phyloP scores from a whole-genome alignment of 2,329 filamentous ascomycete species.

The Alternaria tenuissima region DNA sequence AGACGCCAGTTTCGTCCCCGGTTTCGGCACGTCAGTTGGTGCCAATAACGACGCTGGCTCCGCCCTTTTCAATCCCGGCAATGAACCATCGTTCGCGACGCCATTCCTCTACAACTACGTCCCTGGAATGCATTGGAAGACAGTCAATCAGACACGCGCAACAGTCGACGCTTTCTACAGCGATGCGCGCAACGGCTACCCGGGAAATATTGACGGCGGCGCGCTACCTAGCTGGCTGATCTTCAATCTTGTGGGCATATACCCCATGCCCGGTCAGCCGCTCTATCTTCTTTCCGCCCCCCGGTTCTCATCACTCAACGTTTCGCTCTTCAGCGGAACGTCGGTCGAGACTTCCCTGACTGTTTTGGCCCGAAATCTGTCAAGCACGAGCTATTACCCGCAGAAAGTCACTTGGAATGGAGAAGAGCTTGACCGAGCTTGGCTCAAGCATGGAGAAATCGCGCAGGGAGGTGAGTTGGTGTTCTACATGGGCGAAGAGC shows the following conservation, averaged over 20 bases:
- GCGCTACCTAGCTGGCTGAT: slow-evolving; percentile 57
- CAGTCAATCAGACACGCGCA: slow-evolving; percentile 29
- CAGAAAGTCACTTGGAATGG: slow-evolving; percentile 12
- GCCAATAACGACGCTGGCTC: slow-evolving; percentile 20
- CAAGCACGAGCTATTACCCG: slow-evolving; percentile 11
- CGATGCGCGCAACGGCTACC: slow-evolving; percentile 42
- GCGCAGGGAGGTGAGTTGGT: slow-evolving; percentile 11
- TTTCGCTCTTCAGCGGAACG: slow-evolving; percentile 13
- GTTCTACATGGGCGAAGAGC: slow-evolving; percentile 11
- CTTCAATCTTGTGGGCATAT: slow-evolving; percentile 56
- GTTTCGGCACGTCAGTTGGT: slow-evolving; percentile 33
- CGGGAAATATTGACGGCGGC: slow-evolving; percentile 53
- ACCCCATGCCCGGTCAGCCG: slow-evolving; percentile 53
- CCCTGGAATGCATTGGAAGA: slow-evolving; percentile 12
- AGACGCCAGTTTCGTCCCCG: slow-evolving; percentile 51
- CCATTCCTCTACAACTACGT: slow-evolving; percentile 9
- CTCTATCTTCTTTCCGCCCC: slow-evolving; percentile 53
- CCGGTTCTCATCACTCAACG: slow-evolving; percentile 40
- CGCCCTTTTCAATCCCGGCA: slow-evolving; percentile 34
- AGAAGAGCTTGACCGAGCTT: slow-evolving; percentile 6
- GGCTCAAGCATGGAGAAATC: slow-evolving; percentile 13
- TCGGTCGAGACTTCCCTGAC: slow-evolving; percentile 7
- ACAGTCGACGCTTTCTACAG: slow-evolving; percentile 47
- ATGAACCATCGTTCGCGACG: slow-evolving; percentile 30
- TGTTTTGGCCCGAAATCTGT: slow-evolving; percentile 8